Evolutionary conservation across 306 rosid species (phyloP).

Genomic region (barrel medic (Medicago truncatula)): MtrunA17r5.0-ANR NC_053042.1:32091501-32092000

Average conservation of each 20-base stretch:
- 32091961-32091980: background rate
- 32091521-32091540: too few species aligned
- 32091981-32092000: background rate
- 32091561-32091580: background rate
- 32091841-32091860: background rate
- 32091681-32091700: too few species aligned
- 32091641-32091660: too few species aligned
- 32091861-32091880: constrained; percentile 66
- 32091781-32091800: background rate
- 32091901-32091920: constrained; percentile 80
- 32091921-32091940: constrained; percentile 60
- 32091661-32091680: too few species aligned
- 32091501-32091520: too few species aligned
- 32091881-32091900: constrained; percentile 93
- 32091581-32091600: background rate
- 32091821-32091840: too few species aligned
- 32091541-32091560: too few species aligned
- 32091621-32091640: too few species aligned
- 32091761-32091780: background rate
- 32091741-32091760: background rate
- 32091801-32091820: constrained; percentile 4
- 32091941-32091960: constrained; percentile 32
- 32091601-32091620: background rate
- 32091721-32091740: background rate
- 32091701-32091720: too few species aligned